These are phyloP conservation scores for Calendula officinalis DNA, from an alignment of 129 eudicot species.

Conservation along the genomic window DNA sequence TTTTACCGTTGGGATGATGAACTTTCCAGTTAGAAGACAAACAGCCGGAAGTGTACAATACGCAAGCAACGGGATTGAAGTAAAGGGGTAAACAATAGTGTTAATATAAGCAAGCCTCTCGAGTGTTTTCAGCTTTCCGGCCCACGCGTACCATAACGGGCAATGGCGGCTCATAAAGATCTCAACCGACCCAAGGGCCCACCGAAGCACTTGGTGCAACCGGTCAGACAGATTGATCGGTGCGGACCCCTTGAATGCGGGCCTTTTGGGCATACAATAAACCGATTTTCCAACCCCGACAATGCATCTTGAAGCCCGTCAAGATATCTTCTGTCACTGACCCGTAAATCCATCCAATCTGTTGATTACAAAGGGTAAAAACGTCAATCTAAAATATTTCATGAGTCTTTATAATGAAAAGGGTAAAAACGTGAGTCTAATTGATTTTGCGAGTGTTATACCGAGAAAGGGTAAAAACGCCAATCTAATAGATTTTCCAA, in stretches of 20 bases:
- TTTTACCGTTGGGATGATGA: conserved; percentile 93
- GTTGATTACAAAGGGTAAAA: conserved; percentile 7
- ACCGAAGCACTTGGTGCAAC: conserved; percentile 93
- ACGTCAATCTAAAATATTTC: not conserved
- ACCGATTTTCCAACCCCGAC: conserved; percentile 97
- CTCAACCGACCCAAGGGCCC: conserved; percentile 99
- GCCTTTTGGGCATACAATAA: conserved; percentile 87
- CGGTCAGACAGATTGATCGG: conserved; percentile 92
- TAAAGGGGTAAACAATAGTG: conserved; percentile 96
- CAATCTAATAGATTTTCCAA: no score
- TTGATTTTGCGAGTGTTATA: no score
- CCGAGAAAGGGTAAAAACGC: no score
- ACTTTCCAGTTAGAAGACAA: conserved; percentile 96
- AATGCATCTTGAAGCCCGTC: conserved; percentile 99
- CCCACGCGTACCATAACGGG: conserved; percentile 94
- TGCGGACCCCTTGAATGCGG: conserved; percentile 98
- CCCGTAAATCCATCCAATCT: conserved; percentile 99
- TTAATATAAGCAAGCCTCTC: conserved; percentile 89
- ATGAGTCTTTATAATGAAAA: no score
- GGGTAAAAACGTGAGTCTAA: no score
- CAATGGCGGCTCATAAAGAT: conserved; percentile 96
- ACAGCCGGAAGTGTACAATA: conserved; percentile 95
- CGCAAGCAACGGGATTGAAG: conserved; percentile 87
- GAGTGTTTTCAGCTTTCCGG: conserved; percentile 86
- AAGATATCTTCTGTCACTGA: conserved; percentile 92